Percentiles rank a stretch among this genome's conserved stretches.
phyloP scores from a whole-genome alignment of 1,284 basidiomycete species.

The Ganoderma lucidum region DNA sequence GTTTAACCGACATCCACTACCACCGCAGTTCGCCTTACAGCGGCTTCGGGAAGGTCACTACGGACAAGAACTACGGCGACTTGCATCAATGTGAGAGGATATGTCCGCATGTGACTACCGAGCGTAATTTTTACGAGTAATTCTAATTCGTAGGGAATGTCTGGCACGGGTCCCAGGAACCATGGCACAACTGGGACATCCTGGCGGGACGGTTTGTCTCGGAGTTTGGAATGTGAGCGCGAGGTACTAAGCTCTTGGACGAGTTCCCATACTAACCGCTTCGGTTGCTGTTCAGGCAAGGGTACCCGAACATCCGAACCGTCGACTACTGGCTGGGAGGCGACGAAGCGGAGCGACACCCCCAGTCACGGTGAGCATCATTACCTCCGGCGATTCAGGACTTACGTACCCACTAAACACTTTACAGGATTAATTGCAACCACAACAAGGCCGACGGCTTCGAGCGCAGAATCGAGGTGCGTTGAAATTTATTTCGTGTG shows the following conservation, averaged over 20 bases:
- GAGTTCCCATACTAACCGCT: constrained; percentile 12
- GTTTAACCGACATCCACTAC: constrained; percentile 76
- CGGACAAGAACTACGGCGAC: constrained; percentile 83
- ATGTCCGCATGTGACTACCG: not conserved
- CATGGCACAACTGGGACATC: constrained; percentile 91
- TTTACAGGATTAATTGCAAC: constrained; percentile 68
- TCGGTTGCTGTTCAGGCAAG: constrained; percentile 60
- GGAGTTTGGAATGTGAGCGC: constrained; percentile 83
- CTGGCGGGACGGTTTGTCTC: constrained; percentile 88
- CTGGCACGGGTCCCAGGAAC: constrained; percentile 89
- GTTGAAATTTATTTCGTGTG: constrained; percentile 24
- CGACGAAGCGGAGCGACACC: constrained; percentile 75
- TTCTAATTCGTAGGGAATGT: constrained; percentile 71
- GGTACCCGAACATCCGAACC: constrained; percentile 85
- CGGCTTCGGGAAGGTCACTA: constrained; percentile 76
- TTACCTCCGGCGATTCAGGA: not conserved
- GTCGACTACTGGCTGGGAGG: constrained; percentile 84
- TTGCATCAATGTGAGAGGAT: constrained; percentile 80
- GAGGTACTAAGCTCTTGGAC: not conserved
- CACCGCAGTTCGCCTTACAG: constrained; percentile 90
- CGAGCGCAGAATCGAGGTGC: constrained; percentile 85
- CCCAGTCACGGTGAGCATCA: constrained; percentile 77
- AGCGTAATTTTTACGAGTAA: not conserved
- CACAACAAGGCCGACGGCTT: constrained; percentile 93
- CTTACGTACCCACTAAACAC: constrained; percentile 27